Percentiles rank a stretch among this genome's conserved stretches.
Conservation (phyloP, 441 rosid species). For the Kokia cookei region DNA sequence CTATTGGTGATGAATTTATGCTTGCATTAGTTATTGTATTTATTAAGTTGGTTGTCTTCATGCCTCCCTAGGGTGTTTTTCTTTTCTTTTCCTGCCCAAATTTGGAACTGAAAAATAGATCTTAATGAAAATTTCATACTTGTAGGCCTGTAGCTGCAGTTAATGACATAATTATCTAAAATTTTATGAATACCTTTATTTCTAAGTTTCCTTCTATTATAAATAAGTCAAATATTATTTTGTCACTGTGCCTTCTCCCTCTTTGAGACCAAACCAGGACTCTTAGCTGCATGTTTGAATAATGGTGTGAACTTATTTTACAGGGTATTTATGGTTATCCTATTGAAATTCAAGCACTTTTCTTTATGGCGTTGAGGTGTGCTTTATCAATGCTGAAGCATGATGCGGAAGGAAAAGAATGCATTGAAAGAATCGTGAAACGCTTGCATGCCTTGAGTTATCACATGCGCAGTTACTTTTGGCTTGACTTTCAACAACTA, state of each 20-base stretch:
- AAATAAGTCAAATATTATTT: neutral
- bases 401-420: constrained; percentile 79
- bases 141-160: too few relatives aligned
- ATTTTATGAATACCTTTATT: neutral
- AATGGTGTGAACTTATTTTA: constrained; percentile 7
- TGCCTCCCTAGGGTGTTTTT: neutral
- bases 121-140: neutral
- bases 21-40: neutral
- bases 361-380: constrained; percentile 78
- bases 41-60: neutral
- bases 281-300: neutral
- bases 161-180: too few relatives aligned
- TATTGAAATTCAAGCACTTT: constrained; percentile 89
- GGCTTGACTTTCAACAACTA: constrained; percentile 90
- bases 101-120: neutral
- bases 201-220: neutral
- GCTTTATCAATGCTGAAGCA: constrained; percentile 75
- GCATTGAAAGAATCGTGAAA: constrained; percentile 67
- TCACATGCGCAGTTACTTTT: constrained; percentile 86
- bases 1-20: neutral
- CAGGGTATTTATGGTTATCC: constrained; percentile 96
- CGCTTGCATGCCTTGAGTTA: constrained; percentile 87
- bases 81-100: neutral
- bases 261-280: neutral
- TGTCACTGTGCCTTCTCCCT: neutral